Evolutionary conservation across 2,329 filamentous ascomycete genomes (phyloP).

Genomic region (Fusarium cyanostomum): DNA sequence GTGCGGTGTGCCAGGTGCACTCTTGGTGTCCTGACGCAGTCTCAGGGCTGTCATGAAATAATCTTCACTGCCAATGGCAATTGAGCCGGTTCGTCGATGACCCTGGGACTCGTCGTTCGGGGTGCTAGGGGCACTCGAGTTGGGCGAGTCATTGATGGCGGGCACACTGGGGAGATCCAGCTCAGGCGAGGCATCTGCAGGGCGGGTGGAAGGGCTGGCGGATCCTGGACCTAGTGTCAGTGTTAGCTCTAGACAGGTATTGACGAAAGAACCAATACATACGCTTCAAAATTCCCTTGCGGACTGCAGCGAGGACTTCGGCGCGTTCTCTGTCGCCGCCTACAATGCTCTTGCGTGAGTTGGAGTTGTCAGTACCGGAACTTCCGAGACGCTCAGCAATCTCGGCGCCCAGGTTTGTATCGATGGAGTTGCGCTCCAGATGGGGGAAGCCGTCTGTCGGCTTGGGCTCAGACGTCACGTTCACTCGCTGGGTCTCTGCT

Average conservation of each 20-base stretch:
- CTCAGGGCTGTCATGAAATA: conserved; percentile 86
- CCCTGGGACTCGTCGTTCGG: conserved; percentile 79
- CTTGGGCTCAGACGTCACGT: conserved; percentile 76
- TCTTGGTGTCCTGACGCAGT: conserved; percentile 79
- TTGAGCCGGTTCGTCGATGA: conserved; percentile 73
- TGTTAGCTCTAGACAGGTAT: conserved; percentile 24
- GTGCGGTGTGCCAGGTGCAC: conserved; percentile 80
- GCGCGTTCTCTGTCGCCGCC: conserved; percentile 90
- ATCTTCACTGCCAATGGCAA: conserved; percentile 83
- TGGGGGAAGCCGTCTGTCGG: conserved; percentile 80
- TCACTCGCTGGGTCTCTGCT: conserved; percentile 85
- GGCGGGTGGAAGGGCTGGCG: conserved; percentile 72
- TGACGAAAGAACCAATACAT: conserved; percentile 41
- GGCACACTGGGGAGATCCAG: conserved; percentile 70
- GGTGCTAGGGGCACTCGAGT: conserved; percentile 87
- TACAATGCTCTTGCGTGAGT: conserved; percentile 84
- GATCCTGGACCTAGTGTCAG: conserved; percentile 60
- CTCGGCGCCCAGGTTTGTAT: conserved; percentile 64
- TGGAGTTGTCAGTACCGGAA: conserved; percentile 68
- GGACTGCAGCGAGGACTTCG: conserved; percentile 89
- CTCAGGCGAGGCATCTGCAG: conserved; percentile 64
- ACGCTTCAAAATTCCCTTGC: conserved; percentile 96
- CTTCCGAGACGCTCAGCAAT: conserved; percentile 63
- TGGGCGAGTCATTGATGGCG: conserved; percentile 78
- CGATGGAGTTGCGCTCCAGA: conserved; percentile 83